phyloP scores from a whole-genome alignment of 2,329 filamentous ascomycete species.

The Pestalotiopsis sp. region DNA sequence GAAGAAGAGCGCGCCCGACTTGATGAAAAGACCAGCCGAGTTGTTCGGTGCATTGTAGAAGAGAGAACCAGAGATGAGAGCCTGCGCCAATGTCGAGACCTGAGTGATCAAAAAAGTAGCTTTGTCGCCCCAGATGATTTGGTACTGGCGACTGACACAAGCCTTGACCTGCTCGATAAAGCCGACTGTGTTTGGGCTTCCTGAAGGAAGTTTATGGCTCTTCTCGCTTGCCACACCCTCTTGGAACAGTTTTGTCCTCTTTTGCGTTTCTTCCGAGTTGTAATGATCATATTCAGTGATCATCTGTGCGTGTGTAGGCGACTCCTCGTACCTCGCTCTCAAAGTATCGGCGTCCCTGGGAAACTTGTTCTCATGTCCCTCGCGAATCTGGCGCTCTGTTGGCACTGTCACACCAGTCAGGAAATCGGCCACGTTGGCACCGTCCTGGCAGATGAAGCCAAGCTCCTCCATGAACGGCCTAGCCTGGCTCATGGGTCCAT shows the following conservation, averaged over 20 bases:
- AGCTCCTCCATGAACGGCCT: conserved; percentile 66
- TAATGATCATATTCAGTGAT: conserved; percentile 9
- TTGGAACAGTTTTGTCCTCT: conserved; percentile 11
- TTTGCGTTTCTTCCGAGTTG: conserved; percentile 1
- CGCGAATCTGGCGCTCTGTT: conserved; percentile 66
- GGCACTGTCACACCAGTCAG: conserved; percentile 69
- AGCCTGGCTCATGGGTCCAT: conserved; percentile 61
- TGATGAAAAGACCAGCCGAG: conserved; percentile 64
- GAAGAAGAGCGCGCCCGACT: conserved; percentile 67
- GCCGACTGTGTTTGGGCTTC: conserved; percentile 48
- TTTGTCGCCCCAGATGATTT: conserved; percentile 68
- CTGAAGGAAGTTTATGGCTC: conserved; percentile 47
- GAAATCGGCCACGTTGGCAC: conserved; percentile 66
- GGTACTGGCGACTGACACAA: conserved; percentile 63
- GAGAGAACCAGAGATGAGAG: conserved; percentile 66
- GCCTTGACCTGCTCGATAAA: conserved; percentile 58
- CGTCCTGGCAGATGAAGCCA: conserved; percentile 66
- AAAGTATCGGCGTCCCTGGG: conserved; percentile 50
- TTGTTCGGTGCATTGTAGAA: conserved; percentile 67
- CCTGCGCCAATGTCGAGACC: conserved; percentile 57
- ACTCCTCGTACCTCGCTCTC: conserved; percentile 51
- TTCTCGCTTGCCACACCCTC: conserved; percentile 9
- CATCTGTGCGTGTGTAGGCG: conserved; percentile 26
- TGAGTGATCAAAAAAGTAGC: conserved; percentile 67
- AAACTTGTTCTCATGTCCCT: conserved; percentile 41